phyloP scores from a whole-genome alignment of 257 asterid species.

The Anisodus acutangulus region DNA sequence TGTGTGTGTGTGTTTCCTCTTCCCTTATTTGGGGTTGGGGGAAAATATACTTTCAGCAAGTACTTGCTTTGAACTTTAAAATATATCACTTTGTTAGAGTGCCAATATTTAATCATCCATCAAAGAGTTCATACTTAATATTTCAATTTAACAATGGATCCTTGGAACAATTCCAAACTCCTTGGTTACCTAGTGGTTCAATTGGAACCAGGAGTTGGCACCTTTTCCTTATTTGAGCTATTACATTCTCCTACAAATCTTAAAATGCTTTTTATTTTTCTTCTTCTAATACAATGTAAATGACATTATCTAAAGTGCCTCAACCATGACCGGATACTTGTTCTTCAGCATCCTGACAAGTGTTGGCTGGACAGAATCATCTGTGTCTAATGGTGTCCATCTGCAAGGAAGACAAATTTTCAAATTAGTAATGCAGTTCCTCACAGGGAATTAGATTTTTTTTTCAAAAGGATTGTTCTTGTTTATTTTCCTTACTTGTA shows the following conservation, averaged over 20 bases:
- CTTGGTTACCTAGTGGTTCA: neutral
- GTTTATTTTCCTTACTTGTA: constrained; percentile 37
- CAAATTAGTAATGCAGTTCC: neutral
- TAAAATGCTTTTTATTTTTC: neutral
- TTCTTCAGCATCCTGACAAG: constrained; percentile 85
- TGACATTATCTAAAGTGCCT: constrained; percentile 46
- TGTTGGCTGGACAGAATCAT: constrained; percentile 71
- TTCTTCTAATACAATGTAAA: neutral
- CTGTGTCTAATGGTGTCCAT: constrained; percentile 74
- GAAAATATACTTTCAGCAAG: neutral
- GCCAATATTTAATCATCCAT: neutral
- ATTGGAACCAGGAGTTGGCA: neutral
- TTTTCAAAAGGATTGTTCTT: neutral
- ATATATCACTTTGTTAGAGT: neutral
- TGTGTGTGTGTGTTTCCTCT: neutral
- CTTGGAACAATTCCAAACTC: neutral
- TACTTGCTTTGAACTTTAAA: constrained; percentile 7
- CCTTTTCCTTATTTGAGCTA: constrained; percentile 16
- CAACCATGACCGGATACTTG: constrained; percentile 74
- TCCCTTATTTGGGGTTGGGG: neutral
- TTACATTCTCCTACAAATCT: neutral
- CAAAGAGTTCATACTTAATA: neutral
- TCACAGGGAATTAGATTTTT: neutral
- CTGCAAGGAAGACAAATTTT: constrained; percentile 43
- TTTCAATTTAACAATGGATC: neutral